Percentiles rank a stretch among this genome's conserved stretches.
Conservation (phyloP, 106 monocot species). For the Acanthochlamys bracteata region DNA sequence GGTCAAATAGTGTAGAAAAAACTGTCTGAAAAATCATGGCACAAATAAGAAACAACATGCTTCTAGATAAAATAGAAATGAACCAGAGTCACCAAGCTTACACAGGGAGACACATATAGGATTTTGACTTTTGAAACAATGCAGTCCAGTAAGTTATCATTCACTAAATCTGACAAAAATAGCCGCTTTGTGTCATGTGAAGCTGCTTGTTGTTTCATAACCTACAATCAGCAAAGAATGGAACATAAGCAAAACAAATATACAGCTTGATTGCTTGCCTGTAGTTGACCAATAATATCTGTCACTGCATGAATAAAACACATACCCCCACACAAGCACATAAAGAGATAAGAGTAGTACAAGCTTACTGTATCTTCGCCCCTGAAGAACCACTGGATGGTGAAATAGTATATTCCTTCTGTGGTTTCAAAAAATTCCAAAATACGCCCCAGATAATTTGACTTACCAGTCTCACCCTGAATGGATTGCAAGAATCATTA, state of each 20-base stretch:
- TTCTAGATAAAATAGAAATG: background rate
- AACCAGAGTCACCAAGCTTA: slow-evolving; percentile 21
- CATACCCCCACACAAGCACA: too few relatives aligned
- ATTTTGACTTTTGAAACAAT: slow-evolving; percentile 72
- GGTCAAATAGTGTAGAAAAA: too few relatives aligned
- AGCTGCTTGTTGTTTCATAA: slow-evolving; percentile 57
- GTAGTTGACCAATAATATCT: too few relatives aligned
- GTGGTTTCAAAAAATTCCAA: slow-evolving; percentile 78
- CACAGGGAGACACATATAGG: slow-evolving; percentile 36
- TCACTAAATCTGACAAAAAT: slow-evolving; percentile 67
- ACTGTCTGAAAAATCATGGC: too few relatives aligned
- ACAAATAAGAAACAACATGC: too few relatives aligned
- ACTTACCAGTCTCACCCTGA: slow-evolving; percentile 48
- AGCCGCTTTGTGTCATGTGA: slow-evolving; percentile 57
- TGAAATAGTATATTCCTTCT: slow-evolving; percentile 44
- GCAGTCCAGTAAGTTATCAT: slow-evolving; percentile 79
- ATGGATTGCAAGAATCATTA: background rate
- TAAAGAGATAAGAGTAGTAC: slow-evolving; percentile 1
- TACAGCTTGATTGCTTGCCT: background rate
- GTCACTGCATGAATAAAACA: too few relatives aligned
- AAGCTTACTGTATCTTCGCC: slow-evolving; percentile 72
- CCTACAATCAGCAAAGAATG: slow-evolving; percentile 21
- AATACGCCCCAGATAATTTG: slow-evolving; percentile 72
- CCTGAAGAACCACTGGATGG: slow-evolving; percentile 76
- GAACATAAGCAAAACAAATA: background rate